These are phyloP conservation scores for Barnettozyma populi DNA, from an alignment of 805 yeast genomes.

Conservation along the genomic window DNA sequence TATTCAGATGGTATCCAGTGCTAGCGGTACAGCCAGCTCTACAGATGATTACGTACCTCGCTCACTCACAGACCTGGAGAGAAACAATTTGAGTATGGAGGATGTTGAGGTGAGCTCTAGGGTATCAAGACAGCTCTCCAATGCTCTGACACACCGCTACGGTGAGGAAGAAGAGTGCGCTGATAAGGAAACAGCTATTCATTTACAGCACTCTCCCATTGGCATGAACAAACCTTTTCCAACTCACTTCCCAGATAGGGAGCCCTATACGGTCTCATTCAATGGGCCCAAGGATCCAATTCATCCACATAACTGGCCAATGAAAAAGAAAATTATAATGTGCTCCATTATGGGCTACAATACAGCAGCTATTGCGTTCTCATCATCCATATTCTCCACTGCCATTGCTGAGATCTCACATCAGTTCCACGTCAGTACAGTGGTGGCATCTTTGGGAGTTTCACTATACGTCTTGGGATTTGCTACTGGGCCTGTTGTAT, in stretches of 20 bases:
- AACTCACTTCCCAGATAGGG: slow-evolving; percentile 47
- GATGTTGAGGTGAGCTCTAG: slow-evolving; percentile 6
- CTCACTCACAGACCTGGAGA: background rate
- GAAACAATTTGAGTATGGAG: background rate
- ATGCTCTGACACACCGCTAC: background rate
- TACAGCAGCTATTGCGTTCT: slow-evolving; percentile 57
- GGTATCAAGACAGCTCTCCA: background rate
- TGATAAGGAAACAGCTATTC: background rate
- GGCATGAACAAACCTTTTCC: slow-evolving; percentile 51
- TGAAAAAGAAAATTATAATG: slow-evolving; percentile 36
- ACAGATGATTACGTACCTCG: background rate
- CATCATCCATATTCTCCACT: slow-evolving; percentile 75
- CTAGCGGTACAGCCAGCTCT: background rate
- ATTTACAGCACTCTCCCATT: slow-evolving; percentile 40
- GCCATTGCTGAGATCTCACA: slow-evolving; percentile 44
- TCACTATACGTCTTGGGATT: slow-evolving; percentile 85
- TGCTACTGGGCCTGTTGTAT: slow-evolving; percentile 85
- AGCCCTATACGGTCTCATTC: slow-evolving; percentile 66
- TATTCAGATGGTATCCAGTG: background rate
- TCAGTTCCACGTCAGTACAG: slow-evolving; percentile 53
- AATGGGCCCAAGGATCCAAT: slow-evolving; percentile 76
- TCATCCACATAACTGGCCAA: slow-evolving; percentile 77
- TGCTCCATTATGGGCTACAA: slow-evolving; percentile 41
- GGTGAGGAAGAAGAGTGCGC: background rate
- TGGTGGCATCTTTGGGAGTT: slow-evolving; percentile 67